Conservation (phyloP, 495 filamentous ascomycete species). For the Haplographium delicatum region DNA sequence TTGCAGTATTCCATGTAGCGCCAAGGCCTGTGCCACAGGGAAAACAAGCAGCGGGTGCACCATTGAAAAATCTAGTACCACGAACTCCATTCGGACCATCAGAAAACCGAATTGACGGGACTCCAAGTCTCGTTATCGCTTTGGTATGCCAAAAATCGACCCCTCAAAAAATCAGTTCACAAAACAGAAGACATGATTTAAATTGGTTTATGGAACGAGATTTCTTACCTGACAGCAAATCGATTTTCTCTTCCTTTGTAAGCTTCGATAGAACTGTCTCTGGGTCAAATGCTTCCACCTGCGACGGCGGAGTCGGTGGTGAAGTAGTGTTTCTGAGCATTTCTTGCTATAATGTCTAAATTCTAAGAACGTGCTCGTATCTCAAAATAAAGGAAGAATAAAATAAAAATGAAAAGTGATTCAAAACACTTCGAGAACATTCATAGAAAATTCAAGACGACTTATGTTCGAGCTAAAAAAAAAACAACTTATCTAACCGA, state of each 20-base stretch:
- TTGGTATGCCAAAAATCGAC: constrained; percentile 64
- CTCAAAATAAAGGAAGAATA: too few species aligned
- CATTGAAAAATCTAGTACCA: constrained; percentile 65
- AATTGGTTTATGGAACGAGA: too few species aligned
- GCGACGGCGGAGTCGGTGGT: neutral
- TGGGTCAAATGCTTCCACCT: neutral
- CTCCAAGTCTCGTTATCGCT: constrained; percentile 45
- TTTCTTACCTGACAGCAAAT: neutral
- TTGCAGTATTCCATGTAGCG: constrained; percentile 61
- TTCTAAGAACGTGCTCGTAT: too few species aligned
- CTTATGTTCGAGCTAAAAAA: too few species aligned
- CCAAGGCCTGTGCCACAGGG: constrained; percentile 63
- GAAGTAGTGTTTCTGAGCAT: neutral
- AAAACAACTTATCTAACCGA: neutral
- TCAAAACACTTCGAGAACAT: too few species aligned
- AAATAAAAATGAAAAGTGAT: too few species aligned
- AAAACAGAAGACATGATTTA: too few species aligned
- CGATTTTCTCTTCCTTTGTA: neutral
- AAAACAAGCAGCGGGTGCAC: constrained; percentile 59
- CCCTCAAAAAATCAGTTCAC: constrained; percentile 17
- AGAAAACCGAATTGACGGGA: constrained; percentile 58
- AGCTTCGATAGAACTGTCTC: neutral
- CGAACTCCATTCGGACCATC: constrained; percentile 72
- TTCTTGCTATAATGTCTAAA: neutral
- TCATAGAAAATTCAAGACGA: too few species aligned